phyloP scores from a whole-genome alignment of 176 grass and related monocot genomes.

The Juncus effusus region DNA sequence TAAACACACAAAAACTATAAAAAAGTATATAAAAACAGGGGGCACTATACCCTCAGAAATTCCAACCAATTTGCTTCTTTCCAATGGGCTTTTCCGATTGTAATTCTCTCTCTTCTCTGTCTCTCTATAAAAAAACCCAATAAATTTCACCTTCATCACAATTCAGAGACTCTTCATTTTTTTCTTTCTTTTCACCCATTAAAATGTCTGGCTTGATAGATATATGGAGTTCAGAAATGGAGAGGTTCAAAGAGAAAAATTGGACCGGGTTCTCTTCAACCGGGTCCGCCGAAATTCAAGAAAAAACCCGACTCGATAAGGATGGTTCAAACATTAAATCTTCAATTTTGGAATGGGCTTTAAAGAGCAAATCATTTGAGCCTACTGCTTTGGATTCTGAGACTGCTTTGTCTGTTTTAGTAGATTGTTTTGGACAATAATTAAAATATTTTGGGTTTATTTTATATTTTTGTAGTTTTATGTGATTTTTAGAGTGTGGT shows the following conservation, averaged over 20 bases:
- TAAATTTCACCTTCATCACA: not conserved
- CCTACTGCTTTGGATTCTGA: conserved; percentile 28
- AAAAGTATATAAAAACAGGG: conserved; percentile 13
- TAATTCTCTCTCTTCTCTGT: not conserved
- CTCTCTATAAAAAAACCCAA: conserved; percentile 5
- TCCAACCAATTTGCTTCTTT: conserved; percentile 6
- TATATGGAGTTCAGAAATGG: conserved; percentile 53
- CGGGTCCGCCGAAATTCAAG: not conserved
- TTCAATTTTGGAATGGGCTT: conserved; percentile 8
- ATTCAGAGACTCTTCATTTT: not conserved
- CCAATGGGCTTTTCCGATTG: conserved; percentile 10
- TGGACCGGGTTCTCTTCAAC: conserved; percentile 17
- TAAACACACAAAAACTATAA: too few species aligned
- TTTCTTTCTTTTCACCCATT: not conserved
- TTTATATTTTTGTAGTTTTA: too few species aligned
- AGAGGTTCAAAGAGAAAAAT: conserved; percentile 34
- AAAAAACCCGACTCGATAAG: not conserved
- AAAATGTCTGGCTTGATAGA: conserved; percentile 68
- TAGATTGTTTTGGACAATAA: conserved; percentile 66
- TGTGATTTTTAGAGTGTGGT: too few species aligned
- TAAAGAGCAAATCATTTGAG: not conserved
- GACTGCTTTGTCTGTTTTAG: conserved; percentile 43
- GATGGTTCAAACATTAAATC: not conserved
- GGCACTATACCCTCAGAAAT: not conserved
- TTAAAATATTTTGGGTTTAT: not conserved